phyloP scores from a whole-genome alignment of 116 monocot species.

The Cymodocea nodosa region DNA sequence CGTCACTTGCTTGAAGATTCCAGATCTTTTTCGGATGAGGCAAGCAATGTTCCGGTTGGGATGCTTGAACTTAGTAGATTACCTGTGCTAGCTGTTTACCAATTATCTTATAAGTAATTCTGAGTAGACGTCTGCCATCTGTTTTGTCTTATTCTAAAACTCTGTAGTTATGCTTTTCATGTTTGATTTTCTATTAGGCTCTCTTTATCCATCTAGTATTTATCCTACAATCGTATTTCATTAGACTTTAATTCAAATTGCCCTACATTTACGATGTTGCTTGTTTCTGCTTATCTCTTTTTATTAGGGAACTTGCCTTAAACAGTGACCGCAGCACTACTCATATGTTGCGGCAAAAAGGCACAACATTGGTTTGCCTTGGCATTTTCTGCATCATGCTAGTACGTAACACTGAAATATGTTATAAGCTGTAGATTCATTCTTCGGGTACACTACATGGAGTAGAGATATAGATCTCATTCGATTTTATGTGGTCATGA shows the following conservation, averaged over 20 bases:
- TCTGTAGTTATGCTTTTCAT: background rate
- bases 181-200: background rate
- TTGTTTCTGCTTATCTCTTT: background rate
- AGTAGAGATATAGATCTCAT: background rate
- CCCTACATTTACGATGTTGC: background rate
- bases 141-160: background rate
- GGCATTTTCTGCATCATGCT: background rate
- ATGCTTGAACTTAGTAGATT: conserved; percentile 44
- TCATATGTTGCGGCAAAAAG: background rate
- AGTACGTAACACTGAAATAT: conserved; percentile 6
- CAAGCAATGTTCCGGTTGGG: conserved; percentile 32
- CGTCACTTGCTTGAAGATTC: background rate
- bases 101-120: conserved; percentile 18
- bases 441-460: background rate
- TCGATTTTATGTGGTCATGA: conserved; percentile 3
- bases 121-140: conserved; percentile 12
- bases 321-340: background rate
- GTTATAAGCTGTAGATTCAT: conserved; percentile 4
- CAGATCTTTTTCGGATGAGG: background rate
- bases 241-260: background rate
- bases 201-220: background rate
- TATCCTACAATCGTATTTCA: background rate
- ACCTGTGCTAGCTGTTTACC: conserved; percentile 14
- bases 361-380: background rate
- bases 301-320: background rate